These are phyloP conservation scores for Aspergillus brunneoviolaceus DNA, from an alignment of 2,329 filamentous ascomycete species.

Conservation along the genomic window DNA sequence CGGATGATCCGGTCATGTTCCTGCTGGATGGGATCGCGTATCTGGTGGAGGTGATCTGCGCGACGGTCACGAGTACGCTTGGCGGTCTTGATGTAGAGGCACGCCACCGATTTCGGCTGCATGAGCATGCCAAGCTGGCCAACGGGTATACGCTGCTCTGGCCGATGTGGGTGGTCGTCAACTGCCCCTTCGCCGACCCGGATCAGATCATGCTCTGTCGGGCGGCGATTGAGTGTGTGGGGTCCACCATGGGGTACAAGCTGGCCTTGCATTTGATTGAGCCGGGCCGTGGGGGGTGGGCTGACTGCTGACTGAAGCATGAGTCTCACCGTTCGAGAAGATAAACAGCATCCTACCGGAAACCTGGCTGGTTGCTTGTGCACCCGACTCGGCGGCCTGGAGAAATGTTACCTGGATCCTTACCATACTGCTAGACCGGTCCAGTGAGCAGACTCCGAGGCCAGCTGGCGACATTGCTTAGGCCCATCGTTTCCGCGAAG, in stretches of 20 bases:
- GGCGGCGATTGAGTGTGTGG: not conserved
- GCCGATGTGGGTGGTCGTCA: conserved; percentile 3
- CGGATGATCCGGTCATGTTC: not conserved
- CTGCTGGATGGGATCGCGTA: not conserved
- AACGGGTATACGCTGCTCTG: conserved; percentile 2
- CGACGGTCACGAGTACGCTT: not conserved
- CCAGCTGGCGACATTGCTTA: no score
- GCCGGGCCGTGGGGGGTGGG: no score
- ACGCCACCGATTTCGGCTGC: not conserved
- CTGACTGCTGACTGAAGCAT: no score
- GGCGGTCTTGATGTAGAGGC: not conserved
- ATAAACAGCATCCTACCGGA: no score
- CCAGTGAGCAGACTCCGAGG: no score
- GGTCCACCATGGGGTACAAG: conserved; percentile 1
- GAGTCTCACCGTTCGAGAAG: no score
- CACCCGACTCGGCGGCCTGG: no score
- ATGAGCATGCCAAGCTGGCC: not conserved
- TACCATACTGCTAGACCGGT: no score
- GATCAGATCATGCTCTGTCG: not conserved
- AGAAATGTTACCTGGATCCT: no score
- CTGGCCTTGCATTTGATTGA: not conserved
- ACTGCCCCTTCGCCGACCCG: not conserved
- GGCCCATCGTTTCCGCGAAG: no score
- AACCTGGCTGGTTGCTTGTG: no score
- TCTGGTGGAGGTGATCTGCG: not conserved